Evolutionary conservation across 768 basidiomycete species (phyloP).

Genomic region (Multifurca ochricompacta): DNA sequence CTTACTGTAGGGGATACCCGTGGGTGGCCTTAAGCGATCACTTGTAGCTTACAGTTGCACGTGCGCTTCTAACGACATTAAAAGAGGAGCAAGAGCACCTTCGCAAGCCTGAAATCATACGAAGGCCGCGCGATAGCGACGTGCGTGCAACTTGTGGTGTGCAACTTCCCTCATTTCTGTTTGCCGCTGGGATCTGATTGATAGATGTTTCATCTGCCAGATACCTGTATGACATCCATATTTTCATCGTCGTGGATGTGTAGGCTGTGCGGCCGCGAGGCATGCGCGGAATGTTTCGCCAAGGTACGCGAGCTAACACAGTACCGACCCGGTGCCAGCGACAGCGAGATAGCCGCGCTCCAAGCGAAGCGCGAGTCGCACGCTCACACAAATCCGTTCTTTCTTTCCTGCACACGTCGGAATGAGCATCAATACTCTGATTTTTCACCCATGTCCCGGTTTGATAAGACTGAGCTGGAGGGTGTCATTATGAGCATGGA

Average conservation of each 20-base stretch:
- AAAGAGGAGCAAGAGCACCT: constrained; percentile 59
- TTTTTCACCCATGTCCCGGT: constrained; percentile 78
- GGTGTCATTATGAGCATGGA: constrained; percentile 66
- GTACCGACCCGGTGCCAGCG: constrained; percentile 40
- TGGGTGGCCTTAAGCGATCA: constrained; percentile 2
- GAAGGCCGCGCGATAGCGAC: constrained; percentile 69
- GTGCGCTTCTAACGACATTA: constrained; percentile 59
- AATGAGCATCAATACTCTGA: constrained; percentile 60
- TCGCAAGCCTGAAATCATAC: constrained; percentile 48
- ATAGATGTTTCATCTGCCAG: constrained; percentile 36
- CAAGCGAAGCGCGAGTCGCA: constrained; percentile 52
- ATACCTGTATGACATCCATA: constrained; percentile 90
- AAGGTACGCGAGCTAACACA: constrained; percentile 59
- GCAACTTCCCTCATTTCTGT: constrained; percentile 23
- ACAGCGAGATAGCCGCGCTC: constrained; percentile 41
- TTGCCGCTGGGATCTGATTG: constrained; percentile 6
- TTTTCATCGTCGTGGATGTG: constrained; percentile 91
- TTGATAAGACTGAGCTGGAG: constrained; percentile 54
- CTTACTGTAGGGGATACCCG: no score
- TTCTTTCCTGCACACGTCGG: constrained; percentile 61
- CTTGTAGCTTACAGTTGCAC: constrained; percentile 55
- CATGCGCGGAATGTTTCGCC: constrained; percentile 76
- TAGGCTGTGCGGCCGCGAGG: constrained; percentile 82
- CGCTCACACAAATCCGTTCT: constrained; percentile 61
- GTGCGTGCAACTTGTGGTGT: constrained; percentile 80